Conservation (phyloP, 2,329 filamentous ascomycete species). For the Herpotrichia juniperi region DNA sequence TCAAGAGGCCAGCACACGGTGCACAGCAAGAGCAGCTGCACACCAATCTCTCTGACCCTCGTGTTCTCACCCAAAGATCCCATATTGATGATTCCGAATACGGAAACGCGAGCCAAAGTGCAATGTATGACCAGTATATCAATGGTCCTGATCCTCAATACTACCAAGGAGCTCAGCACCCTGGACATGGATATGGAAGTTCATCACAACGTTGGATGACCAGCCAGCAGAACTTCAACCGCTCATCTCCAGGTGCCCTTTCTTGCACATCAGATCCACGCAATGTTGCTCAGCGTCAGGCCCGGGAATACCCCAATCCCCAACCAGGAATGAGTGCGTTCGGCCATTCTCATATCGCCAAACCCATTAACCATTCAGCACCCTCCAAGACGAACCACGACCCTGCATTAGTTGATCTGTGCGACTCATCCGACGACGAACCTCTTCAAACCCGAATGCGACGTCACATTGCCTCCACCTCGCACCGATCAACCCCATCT, state of each 20-base stretch:
- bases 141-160: neutral
- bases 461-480: conserved; percentile 7
- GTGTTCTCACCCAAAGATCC: neutral
- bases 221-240: neutral
- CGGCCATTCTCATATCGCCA: no score
- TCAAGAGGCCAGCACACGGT: no score
- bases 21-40: neutral
- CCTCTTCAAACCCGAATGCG: conserved; percentile 14
- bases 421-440: conserved; percentile 3
- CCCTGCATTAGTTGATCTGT: no score
- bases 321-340: no score
- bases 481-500: neutral
- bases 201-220: neutral
- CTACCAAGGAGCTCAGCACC: neutral
- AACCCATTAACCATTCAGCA: no score
- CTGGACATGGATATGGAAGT: neutral
- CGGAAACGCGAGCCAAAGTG: no score
- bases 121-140: no score
- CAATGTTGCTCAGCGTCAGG: neutral
- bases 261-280: neutral
- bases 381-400: no score
- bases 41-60: neutral
- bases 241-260: neutral
- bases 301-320: neutral
- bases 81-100: neutral